phyloP scores from a whole-genome alignment of 1,284 basidiomycete genomes.

The Ceratobasidium sp. region DNA sequence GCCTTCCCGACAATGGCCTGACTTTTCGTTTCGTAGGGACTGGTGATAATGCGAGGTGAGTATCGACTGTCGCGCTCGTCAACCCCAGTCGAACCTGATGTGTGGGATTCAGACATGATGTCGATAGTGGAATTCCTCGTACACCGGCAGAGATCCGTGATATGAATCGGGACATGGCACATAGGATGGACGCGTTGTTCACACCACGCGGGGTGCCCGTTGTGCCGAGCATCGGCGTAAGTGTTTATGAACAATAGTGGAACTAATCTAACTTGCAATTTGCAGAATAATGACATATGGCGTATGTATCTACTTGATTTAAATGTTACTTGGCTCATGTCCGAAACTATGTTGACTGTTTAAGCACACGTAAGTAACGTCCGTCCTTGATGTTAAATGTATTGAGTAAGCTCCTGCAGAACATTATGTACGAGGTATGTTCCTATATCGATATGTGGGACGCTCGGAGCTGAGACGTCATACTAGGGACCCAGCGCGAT shows the following conservation, averaged over 20 bases:
- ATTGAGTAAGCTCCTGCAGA: constrained; percentile 53
- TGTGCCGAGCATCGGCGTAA: constrained; percentile 77
- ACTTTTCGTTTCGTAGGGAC: constrained; percentile 66
- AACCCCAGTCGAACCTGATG: not conserved
- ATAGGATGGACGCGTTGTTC: constrained; percentile 76
- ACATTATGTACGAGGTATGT: constrained; percentile 68
- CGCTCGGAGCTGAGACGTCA: constrained; percentile 45
- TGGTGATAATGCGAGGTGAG: constrained; percentile 86
- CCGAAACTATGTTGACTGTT: constrained; percentile 45
- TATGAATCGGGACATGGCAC: constrained; percentile 72
- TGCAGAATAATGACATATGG: constrained; percentile 88
- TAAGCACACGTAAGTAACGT: constrained; percentile 65
- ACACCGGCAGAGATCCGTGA: constrained; percentile 82
- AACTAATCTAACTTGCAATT: not conserved
- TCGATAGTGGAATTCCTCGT: constrained; percentile 79
- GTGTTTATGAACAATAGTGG: not conserved
- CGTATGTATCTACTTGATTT: constrained; percentile 60
- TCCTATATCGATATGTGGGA: constrained; percentile 47
- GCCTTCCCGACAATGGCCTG: not conserved
- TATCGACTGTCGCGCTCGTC: not conserved
- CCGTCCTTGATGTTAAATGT: no score
- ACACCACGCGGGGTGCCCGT: constrained; percentile 74
- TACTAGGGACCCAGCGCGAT: constrained; percentile 75
- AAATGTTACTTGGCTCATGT: constrained; percentile 38
- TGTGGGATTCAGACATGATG: constrained; percentile 74